These are phyloP conservation scores for Neospermospora avenae DNA, from an alignment of 2,329 filamentous ascomycete species.

Conservation along the genomic window DNA sequence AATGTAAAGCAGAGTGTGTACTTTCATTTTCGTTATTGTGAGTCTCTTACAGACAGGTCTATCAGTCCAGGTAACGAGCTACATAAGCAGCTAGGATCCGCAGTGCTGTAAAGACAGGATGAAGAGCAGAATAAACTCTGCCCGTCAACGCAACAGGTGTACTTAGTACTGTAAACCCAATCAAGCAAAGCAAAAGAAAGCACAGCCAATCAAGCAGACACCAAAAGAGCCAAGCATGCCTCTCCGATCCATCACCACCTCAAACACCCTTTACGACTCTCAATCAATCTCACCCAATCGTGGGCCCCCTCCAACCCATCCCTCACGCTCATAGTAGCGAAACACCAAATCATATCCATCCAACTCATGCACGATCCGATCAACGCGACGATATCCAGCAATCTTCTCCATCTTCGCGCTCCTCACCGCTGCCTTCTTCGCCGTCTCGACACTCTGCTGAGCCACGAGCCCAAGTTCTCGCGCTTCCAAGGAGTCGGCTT, in stretches of 20 bases:
- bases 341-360: slow-evolving; percentile 97
- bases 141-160: neutral
- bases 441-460: slow-evolving; percentile 30
- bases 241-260: neutral
- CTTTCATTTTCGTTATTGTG: too few relatives aligned
- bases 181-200: neutral
- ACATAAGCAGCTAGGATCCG: neutral
- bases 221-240: neutral
- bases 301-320: slow-evolving; percentile 49
- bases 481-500: slow-evolving; percentile 44
- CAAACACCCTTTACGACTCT: neutral
- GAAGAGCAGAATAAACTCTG: neutral
- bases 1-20: too few relatives aligned
- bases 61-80: neutral
- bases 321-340: slow-evolving; percentile 90
- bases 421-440: slow-evolving; percentile 40
- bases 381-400: slow-evolving; percentile 80
- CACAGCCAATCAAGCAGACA: neutral
- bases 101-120: neutral
- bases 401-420: slow-evolving; percentile 64
- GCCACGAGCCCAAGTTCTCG: slow-evolving; percentile 36
- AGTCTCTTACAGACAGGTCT: neutral
- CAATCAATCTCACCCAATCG: slow-evolving; percentile 34
- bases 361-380: slow-evolving; percentile 94
- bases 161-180: neutral